Conservation (phyloP, 2,329 filamentous ascomycete genomes). For the Parafenestella ontariensis region DNA sequence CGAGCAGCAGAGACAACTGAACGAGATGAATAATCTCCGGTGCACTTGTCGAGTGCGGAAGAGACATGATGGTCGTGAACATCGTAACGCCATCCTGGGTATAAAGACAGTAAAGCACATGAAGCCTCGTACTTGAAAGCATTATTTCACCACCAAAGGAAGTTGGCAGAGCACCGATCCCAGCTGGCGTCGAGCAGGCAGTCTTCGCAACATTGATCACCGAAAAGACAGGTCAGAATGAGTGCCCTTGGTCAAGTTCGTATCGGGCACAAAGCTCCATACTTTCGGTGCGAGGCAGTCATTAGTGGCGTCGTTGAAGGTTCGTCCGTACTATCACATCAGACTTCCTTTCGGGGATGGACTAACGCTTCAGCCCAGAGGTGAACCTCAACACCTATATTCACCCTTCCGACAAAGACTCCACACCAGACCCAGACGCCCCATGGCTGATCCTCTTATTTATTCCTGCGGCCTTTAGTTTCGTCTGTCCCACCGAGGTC, state of each 20-base stretch:
- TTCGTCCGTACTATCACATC: background rate
- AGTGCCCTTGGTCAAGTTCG: conserved; percentile 28
- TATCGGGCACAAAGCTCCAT: conserved; percentile 35
- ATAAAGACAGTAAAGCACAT: background rate
- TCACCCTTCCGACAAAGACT: conserved; percentile 10
- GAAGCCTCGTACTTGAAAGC: background rate
- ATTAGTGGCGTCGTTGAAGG: conserved; percentile 31
- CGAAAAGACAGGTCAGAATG: conserved; percentile 14
- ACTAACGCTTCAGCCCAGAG: conserved; percentile 24
- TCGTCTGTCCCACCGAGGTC: conserved; percentile 42
- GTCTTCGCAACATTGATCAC: no score
- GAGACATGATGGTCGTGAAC: conserved; percentile 6
- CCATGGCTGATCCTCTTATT: conserved; percentile 43
- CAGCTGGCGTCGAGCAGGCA: background rate
- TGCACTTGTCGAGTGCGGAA: conserved; percentile 1
- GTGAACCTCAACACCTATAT: conserved; percentile 33
- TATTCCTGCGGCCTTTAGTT: conserved; percentile 42
- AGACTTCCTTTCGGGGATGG: background rate
- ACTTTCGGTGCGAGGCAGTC: conserved; percentile 39
- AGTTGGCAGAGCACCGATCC: conserved; percentile 5
- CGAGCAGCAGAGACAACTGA: conserved; percentile 11
- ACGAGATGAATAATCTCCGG: background rate
- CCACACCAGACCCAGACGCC: conserved; percentile 6
- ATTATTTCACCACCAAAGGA: background rate
- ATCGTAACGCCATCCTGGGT: background rate